Conservation (phyloP, 495 filamentous ascomycete species). For the Lasiosphaeria hispida region DNA sequence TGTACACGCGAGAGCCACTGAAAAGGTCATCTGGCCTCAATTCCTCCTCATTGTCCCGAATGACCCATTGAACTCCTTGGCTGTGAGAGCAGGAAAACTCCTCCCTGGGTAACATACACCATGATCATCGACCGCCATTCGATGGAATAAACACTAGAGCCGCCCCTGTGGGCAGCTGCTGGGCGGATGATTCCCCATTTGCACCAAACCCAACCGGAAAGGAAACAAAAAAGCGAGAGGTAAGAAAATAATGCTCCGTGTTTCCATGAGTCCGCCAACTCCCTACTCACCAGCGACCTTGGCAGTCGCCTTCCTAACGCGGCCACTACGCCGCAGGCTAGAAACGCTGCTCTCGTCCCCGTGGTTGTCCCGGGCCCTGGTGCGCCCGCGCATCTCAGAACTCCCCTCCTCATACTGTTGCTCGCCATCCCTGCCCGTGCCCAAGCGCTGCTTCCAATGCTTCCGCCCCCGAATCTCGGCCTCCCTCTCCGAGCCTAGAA, state of each 20-base stretch:
- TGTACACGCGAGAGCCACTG: too few relatives aligned
- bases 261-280: background rate
- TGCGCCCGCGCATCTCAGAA: constrained; percentile 1
- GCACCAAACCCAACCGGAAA: background rate
- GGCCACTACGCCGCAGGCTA: constrained; percentile 29
- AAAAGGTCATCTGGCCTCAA: too few relatives aligned
- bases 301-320: constrained; percentile 28
- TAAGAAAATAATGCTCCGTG: too few relatives aligned
- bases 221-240: background rate
- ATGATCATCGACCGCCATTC: background rate
- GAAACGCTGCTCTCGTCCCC: constrained; percentile 10
- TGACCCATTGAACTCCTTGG: too few relatives aligned
- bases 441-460: constrained; percentile 22
- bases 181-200: too few relatives aligned
- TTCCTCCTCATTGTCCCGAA: too few relatives aligned
- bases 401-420: constrained; percentile 5
- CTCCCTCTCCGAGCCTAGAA: constrained; percentile 65
- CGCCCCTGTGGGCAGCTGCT: background rate
- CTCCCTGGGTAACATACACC: background rate
- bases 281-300: constrained; percentile 15
- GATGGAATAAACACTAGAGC: background rate
- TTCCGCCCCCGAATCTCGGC: constrained; percentile 50
- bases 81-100: too few relatives aligned
- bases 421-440: background rate
- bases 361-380: background rate